Percentiles rank a stretch among this genome's conserved stretches.
These are phyloP conservation scores for Athelia psychrophila DNA, from an alignment of 1,284 basidiomycete species.

Conservation along the genomic window DNA sequence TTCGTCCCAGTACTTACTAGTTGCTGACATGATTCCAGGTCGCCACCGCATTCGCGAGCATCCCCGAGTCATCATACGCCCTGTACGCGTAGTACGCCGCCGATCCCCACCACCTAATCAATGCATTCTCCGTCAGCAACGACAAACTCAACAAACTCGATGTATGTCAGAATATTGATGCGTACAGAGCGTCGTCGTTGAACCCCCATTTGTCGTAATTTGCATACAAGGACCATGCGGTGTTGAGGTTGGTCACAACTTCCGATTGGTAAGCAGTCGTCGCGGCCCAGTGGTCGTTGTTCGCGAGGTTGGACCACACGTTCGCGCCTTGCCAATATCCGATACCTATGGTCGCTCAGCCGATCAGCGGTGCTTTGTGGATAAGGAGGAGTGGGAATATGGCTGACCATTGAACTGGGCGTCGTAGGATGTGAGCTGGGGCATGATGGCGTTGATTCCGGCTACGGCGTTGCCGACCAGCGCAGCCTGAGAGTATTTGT, in stretches of 20 bases:
- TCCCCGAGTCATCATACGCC: conserved; percentile 17
- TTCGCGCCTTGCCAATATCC: conserved; percentile 11
- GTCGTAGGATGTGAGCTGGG: background rate
- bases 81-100: conserved; percentile 21
- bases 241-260: conserved; percentile 11
- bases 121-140: background rate
- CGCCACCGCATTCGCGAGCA: conserved; percentile 17
- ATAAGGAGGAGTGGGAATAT: background rate
- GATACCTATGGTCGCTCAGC: background rate
- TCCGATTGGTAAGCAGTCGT: conserved; percentile 7
- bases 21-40: conserved; percentile 16
- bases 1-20: conserved; percentile 11
- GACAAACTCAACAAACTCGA: background rate
- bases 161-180: background rate
- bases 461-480: conserved; percentile 1
- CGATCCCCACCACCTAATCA: conserved; percentile 19
- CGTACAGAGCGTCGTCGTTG: conserved; percentile 18
- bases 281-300: conserved; percentile 10
- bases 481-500: background rate
- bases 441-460: conserved; percentile 6
- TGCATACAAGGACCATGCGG: conserved; percentile 9
- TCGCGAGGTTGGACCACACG: conserved; percentile 11
- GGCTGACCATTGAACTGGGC: conserved; percentile 5
- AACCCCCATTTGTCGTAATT: conserved; percentile 13
- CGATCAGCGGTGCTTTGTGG: background rate